Base-by-base conservation (phyloP, 2,329 filamentous ascomycete species). In the Fusarium sublunatum region DNA sequence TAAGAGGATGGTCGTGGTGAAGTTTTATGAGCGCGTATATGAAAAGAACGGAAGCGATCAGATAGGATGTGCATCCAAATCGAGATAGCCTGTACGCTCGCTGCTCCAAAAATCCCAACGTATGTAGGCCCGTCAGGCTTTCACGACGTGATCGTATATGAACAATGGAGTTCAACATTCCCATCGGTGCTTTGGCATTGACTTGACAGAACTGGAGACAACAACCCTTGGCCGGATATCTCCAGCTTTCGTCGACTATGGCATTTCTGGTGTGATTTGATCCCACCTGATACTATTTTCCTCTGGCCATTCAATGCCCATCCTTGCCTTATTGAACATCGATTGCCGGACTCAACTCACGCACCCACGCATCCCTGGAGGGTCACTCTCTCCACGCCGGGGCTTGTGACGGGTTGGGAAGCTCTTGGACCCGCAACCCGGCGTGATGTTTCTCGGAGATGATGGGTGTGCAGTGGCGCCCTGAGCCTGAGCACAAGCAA, bases 381-480 rank as follows among this genome's bases (percentile, higher is more conserved):
- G 53, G 58, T 64, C 29, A 32, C 46, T 56, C 32, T 36, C 49
- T 49, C 46, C 58, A 56, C 55, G 40, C 46, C 50, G 46, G 55
- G 32, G 45, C 38, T 58, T 42, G 47, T 15, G 39, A 53, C 45
- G 19, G 58, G 41, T 53, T 64, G 45, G 52, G 56, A 48, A 53
- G 46, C 49, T 53, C 45, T 31, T 52, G 43, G 55, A 53, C 53
- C 64, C 64, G 61, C 53, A 52, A 24, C 22, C 53, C 55, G 55
- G 52, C 42, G 52, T 61, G 55, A 60, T 69, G 52, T 52, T 57
- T 42, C 55, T 67, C 68, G 65, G 68, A 69, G 58, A 68, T 66
- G 66, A 69, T 58, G 64, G 42, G 57, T 68, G 67, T 62, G 40
- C 38, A 48, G 48, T 40, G 57, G 54, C 57, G 32, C 43, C 48